Conservation (phyloP, 257 asterid genomes). For the Nyctanthes arbortristis region DNA sequence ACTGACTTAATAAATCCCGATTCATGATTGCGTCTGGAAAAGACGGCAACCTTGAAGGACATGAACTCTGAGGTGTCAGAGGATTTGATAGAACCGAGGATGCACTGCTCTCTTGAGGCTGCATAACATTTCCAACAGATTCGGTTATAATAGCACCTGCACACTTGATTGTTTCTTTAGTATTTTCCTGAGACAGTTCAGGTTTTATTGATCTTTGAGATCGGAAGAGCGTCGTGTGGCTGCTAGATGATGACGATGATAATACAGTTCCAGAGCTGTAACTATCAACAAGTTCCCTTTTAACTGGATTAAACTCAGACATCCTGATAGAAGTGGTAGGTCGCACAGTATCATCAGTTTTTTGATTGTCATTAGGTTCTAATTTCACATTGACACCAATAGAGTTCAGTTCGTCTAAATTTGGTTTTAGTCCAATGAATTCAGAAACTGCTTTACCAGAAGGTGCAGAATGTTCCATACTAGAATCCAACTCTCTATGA, state of each 20-base stretch:
- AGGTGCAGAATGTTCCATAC: conserved; percentile 29
- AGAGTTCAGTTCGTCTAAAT: conserved; percentile 36
- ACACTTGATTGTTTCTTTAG: conserved; percentile 21
- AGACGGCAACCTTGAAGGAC: conserved; percentile 36
- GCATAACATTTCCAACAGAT: conserved; percentile 44
- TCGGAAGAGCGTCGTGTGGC: conserved; percentile 37
- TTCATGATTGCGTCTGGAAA: conserved; percentile 46
- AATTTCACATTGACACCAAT: conserved; percentile 47
- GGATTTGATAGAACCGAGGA: conserved; percentile 50
- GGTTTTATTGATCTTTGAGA: conserved; percentile 47
- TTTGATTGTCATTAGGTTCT: conserved; percentile 65
- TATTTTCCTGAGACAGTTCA: conserved; percentile 47
- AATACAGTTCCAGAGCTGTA: conserved; percentile 27
- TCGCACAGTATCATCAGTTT: conserved; percentile 39
- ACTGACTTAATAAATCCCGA: conserved; percentile 44
- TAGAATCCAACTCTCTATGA: conserved; percentile 28
- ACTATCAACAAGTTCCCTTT: conserved; percentile 45
- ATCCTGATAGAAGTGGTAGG: conserved; percentile 37
- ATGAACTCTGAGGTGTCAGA: conserved; percentile 47
- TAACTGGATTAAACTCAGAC: conserved; percentile 35
- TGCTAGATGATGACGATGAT: conserved; percentile 30
- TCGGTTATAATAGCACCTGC: conserved; percentile 23
- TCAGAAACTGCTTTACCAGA: conserved; percentile 27
- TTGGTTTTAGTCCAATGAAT: conserved; percentile 24
- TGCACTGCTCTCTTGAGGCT: conserved; percentile 57